Evolutionary conservation across 1,139 yeast genomes (phyloP).

Genomic region (Candida sojae): DNA sequence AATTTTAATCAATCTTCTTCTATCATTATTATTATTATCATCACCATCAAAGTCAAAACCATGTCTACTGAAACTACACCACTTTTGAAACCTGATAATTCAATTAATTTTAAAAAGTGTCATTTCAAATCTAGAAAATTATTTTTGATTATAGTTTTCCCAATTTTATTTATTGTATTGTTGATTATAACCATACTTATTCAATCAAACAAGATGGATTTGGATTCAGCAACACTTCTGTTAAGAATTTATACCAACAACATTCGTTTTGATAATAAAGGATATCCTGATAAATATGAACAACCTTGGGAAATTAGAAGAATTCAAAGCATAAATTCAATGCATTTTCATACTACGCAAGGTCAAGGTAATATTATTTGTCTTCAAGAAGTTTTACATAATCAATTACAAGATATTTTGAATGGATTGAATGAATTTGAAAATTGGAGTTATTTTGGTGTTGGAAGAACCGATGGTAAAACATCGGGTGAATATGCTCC

Average conservation of each 20-base stretch:
- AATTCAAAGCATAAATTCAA: slow-evolving; percentile 38
- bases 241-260: slow-evolving; percentile 49
- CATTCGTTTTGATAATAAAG: slow-evolving; percentile 47
- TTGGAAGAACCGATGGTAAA: slow-evolving; percentile 52
- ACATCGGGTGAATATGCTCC: slow-evolving; percentile 49
- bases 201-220: not conserved
- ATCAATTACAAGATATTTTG: slow-evolving; percentile 52
- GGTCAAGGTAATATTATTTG: slow-evolving; percentile 41
- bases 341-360: slow-evolving; percentile 32
- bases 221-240: not conserved
- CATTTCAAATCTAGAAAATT: not conserved
- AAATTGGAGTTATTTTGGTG: slow-evolving; percentile 45
- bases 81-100: not conserved
- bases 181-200: not conserved
- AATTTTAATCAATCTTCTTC: no score
- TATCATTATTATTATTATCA: no score
- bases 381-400: slow-evolving; percentile 55
- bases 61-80: slow-evolving; percentile 2
- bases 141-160: not conserved
- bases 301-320: slow-evolving; percentile 44
- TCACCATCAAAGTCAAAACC: not conserved
- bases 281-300: slow-evolving; percentile 31
- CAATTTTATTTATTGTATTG: not conserved
- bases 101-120: no score
- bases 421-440: slow-evolving; percentile 24